A percentile compares a stretch with the other conserved stretches of the same genome.
These are phyloP conservation scores for Phytophthora boehmeriae DNA, from an alignment of 352 stramenopile genomes.

Conservation along the genomic window DNA sequence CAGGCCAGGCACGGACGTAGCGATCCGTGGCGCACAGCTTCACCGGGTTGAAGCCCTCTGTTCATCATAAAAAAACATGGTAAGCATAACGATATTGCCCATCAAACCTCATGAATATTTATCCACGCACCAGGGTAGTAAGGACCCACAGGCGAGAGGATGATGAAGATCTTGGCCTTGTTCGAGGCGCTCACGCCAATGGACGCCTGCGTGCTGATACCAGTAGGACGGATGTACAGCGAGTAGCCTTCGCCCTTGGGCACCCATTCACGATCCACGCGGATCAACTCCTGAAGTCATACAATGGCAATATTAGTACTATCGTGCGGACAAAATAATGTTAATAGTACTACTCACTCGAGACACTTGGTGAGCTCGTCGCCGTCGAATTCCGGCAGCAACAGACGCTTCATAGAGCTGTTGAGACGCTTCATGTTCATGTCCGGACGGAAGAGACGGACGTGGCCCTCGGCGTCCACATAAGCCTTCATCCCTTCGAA, in stretches of 20 bases:
- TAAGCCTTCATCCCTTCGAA: conserved; percentile 98
- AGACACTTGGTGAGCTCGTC: conserved; percentile 93
- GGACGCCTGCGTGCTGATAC: conserved; percentile 92
- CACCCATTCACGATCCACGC: conserved; percentile 93
- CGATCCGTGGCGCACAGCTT: conserved; percentile 91
- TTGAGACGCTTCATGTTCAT: conserved; percentile 97
- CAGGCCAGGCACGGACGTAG: conserved; percentile 96
- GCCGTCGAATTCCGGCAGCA: conserved; percentile 90
- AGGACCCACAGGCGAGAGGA: conserved; percentile 96
- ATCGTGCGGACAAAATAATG: conserved; percentile 13
- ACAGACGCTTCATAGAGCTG: conserved; percentile 92
- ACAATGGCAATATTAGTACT: not conserved
- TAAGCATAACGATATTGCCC: not conserved
- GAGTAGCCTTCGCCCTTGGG: conserved; percentile 95
- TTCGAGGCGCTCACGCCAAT: conserved; percentile 91
- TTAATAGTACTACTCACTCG: conserved; percentile 47
- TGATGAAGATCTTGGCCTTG: conserved; percentile 95
- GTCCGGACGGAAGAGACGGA: conserved; percentile 96
- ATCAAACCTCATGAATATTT: not conserved
- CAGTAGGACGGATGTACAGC: conserved; percentile 95
- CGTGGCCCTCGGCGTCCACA: conserved; percentile 75
- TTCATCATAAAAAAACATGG: not conserved
- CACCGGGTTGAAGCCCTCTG: conserved; percentile 91
- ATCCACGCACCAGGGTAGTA: conserved; percentile 96
- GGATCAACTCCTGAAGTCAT: conserved; percentile 53